phyloP scores from a whole-genome alignment of 208 protist genomes.

The Leishmania amazonensis region DNA sequence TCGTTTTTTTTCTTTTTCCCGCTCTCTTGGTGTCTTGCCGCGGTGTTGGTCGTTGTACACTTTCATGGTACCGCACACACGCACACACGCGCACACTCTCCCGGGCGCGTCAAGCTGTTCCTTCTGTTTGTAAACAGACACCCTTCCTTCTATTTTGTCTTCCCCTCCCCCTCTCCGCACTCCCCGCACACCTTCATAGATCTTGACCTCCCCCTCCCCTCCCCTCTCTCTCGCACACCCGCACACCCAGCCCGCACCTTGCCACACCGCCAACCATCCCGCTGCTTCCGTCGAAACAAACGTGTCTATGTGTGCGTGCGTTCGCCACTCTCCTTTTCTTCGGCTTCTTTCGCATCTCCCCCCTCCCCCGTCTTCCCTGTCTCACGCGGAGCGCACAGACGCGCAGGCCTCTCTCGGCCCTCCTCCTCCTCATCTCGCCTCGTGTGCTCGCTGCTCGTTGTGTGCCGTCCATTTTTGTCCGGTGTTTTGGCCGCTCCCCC shows the following conservation, averaged over 20 bases:
- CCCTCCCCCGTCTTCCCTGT: slow-evolving; percentile 21
- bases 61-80: neutral
- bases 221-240: neutral
- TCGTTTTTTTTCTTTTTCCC: neutral
- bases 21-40: neutral
- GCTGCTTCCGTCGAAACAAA: neutral
- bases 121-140: slow-evolving; percentile 24
- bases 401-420: neutral
- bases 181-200: slow-evolving; percentile 5
- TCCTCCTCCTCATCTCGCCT: neutral
- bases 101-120: neutral
- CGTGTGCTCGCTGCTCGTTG: slow-evolving; percentile 12
- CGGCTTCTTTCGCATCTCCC: slow-evolving; percentile 10
- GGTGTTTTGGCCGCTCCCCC: neutral
- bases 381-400: neutral
- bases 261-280: neutral
- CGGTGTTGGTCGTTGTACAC: neutral
- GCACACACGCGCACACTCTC: neutral
- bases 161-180: neutral
- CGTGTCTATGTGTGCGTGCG: neutral
- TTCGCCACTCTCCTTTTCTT: neutral
- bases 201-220: neutral
- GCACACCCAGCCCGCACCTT: neutral
- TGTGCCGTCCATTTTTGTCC: slow-evolving; percentile 5
- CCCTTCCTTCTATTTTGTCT: slow-evolving; percentile 1